Conservation (phyloP, 768 basidiomycete species). For the Porpolomopsis calyptriformis region DNA sequence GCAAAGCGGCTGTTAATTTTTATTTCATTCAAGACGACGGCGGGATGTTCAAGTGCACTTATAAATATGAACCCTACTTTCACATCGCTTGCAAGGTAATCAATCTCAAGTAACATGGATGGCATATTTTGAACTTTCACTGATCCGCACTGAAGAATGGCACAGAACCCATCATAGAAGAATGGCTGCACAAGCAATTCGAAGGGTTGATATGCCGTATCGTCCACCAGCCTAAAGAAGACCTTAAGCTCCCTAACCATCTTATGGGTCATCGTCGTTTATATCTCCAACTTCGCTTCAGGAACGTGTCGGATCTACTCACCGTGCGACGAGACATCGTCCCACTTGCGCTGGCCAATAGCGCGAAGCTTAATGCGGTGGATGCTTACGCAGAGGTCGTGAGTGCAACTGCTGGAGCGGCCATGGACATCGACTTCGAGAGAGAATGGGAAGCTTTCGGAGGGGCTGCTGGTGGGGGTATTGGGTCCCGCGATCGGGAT, state of each 20-base stretch:
- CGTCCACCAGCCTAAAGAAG: conserved; percentile 78
- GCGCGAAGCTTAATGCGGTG: conserved; percentile 86
- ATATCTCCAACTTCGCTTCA: conserved; percentile 81
- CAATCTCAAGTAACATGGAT: conserved; percentile 6
- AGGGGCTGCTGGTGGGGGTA: conserved; percentile 22
- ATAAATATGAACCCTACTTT: conserved; percentile 92
- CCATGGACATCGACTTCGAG: conserved; percentile 60
- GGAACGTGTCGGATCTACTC: conserved; percentile 89
- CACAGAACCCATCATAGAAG: conserved; percentile 82
- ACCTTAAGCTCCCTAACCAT: conserved; percentile 92
- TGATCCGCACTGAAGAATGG: conserved; percentile 43
- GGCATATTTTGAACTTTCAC: neutral
- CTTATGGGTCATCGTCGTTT: conserved; percentile 88
- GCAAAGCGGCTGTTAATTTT: conserved; percentile 85
- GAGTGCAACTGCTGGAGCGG: conserved; percentile 59
- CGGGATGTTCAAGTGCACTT: conserved; percentile 89
- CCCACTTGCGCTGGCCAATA: conserved; percentile 82
- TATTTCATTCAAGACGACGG: conserved; percentile 98
- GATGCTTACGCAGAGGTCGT: conserved; percentile 98
- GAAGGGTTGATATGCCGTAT: conserved; percentile 79
- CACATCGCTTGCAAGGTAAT: conserved; percentile 83
- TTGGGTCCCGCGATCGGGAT: conserved; percentile 48
- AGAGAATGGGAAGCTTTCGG: conserved; percentile 42
- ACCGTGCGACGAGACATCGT: conserved; percentile 78
- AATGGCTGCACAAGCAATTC: conserved; percentile 90